Evolutionary conservation across 345 rosid genomes (phyloP).

Genomic region (Dimocarpus longan): DNA sequence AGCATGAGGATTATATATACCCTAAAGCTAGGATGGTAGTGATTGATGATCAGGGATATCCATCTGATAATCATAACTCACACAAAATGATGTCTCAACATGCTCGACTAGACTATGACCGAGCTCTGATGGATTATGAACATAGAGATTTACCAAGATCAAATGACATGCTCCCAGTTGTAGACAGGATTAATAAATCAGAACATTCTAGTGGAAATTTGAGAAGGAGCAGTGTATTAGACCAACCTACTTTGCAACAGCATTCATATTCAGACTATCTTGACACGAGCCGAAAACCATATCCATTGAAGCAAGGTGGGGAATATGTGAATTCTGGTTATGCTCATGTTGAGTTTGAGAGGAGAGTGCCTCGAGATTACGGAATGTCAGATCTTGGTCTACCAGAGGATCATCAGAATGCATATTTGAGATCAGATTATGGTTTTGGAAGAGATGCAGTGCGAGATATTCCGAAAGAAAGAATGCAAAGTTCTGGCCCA

Average conservation of each 20-base stretch:
- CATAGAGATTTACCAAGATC: constrained; percentile 39
- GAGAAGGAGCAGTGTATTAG: constrained; percentile 35
- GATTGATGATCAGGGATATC: constrained; percentile 37
- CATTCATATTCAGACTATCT: constrained; percentile 28
- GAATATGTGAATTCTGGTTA: constrained; percentile 38
- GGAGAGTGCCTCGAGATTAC: constrained; percentile 34
- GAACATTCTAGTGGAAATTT: constrained; percentile 37
- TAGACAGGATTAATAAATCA: constrained; percentile 32
- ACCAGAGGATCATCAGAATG: constrained; percentile 28
- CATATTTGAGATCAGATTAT: constrained; percentile 42
- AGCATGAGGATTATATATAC: constrained; percentile 38
- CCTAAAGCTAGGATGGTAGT: constrained; percentile 30
- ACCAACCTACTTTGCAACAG: constrained; percentile 34
- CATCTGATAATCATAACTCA: constrained; percentile 26
- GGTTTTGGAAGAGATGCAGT: constrained; percentile 46
- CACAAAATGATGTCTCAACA: constrained; percentile 33
- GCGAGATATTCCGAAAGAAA: constrained; percentile 38
- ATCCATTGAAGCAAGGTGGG: constrained; percentile 34
- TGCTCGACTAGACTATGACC: constrained; percentile 36
- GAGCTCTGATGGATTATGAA: constrained; percentile 33
- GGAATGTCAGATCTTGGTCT: constrained; percentile 31
- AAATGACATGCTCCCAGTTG: constrained; percentile 31
- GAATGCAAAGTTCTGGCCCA: constrained; percentile 27
- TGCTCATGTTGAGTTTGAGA: constrained; percentile 31
- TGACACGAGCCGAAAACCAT: constrained; percentile 36